Evolutionary conservation across 306 rosid genomes (phyloP).

Genomic region (Carpinus viminea): DNA sequence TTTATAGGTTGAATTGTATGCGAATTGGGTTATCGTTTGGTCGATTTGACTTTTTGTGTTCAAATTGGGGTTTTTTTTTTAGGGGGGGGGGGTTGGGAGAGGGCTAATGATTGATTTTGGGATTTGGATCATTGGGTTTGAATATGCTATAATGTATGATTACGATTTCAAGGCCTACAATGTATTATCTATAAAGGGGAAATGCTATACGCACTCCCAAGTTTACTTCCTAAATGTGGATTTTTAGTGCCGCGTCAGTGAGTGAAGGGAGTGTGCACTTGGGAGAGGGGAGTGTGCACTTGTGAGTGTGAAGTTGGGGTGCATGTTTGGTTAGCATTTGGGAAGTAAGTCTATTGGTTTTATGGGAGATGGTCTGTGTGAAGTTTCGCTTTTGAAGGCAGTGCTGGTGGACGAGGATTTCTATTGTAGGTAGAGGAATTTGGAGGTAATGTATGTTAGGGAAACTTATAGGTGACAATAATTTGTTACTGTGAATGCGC

Average conservation of each 20-base stretch:
- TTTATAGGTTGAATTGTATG: neutral
- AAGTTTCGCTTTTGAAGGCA: neutral
- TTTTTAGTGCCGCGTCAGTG: no score
- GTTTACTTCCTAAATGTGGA: no score
- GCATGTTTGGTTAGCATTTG: neutral
- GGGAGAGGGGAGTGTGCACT: no score
- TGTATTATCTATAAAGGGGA: no score
- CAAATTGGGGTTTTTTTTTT: neutral
- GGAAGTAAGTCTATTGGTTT: neutral
- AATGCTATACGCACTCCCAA: no score
- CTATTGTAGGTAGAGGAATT: neutral
- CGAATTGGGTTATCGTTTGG: neutral
- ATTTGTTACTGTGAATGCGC: neutral
- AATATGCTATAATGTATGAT: neutral
- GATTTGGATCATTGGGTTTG: neutral
- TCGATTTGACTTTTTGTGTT: neutral
- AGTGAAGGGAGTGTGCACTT: no score
- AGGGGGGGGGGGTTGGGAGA: no score
- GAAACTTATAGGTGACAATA: neutral
- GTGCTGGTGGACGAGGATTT: neutral
- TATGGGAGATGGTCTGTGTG: neutral
- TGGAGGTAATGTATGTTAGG: neutral
- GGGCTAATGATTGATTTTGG: neutral
- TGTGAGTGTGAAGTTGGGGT: no score
- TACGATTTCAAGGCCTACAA: neutral